phyloP scores from a whole-genome alignment of 768 basidiomycete genomes.

The Rhodotorula paludigena region DNA sequence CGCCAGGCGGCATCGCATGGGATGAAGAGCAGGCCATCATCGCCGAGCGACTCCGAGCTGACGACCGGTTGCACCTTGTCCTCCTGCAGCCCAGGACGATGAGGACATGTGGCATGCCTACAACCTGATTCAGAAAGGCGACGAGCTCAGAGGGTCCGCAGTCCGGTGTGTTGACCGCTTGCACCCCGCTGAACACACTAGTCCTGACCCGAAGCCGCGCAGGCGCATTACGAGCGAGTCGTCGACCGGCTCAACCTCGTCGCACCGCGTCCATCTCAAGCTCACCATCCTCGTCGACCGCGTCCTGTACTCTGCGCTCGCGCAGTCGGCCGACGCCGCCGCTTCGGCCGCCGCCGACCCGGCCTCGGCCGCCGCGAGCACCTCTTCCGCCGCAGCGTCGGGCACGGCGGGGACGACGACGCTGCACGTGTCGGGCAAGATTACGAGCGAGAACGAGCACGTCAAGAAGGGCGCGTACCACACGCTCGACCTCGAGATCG shows the following conservation, averaged over 20 bases:
- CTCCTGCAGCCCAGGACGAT: conserved; percentile 67
- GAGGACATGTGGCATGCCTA: conserved; percentile 99
- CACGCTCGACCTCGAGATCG: conserved; percentile 85
- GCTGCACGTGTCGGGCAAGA: conserved; percentile 79
- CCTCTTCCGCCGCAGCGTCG: conserved; percentile 47
- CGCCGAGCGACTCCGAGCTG: not conserved
- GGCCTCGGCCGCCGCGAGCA: conserved; percentile 40
- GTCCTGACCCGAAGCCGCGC: not conserved
- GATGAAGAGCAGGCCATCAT: no score
- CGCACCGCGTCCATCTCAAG: conserved; percentile 74
- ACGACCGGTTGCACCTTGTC: no score
- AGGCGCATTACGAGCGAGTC: conserved; percentile 80
- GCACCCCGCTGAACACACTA: no score
- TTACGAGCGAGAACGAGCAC: conserved; percentile 76
- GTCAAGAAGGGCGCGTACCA: conserved; percentile 91
- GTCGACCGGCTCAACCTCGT: conserved; percentile 87
- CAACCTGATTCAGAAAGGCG: conserved; percentile 71
- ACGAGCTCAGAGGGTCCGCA: conserved; percentile 29
- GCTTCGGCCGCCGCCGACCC: conserved; percentile 52
- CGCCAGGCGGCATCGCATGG: no score
- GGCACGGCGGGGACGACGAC: conserved; percentile 47
- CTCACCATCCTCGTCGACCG: conserved; percentile 76
- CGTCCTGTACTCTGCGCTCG: conserved; percentile 73
- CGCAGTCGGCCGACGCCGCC: conserved; percentile 48
- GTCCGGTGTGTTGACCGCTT: conserved; percentile 15